Evolutionary conservation across 768 basidiomycete species (phyloP), one percentile per base, ranked within the genome.

Genomic region (Russula emetica): DNA sequence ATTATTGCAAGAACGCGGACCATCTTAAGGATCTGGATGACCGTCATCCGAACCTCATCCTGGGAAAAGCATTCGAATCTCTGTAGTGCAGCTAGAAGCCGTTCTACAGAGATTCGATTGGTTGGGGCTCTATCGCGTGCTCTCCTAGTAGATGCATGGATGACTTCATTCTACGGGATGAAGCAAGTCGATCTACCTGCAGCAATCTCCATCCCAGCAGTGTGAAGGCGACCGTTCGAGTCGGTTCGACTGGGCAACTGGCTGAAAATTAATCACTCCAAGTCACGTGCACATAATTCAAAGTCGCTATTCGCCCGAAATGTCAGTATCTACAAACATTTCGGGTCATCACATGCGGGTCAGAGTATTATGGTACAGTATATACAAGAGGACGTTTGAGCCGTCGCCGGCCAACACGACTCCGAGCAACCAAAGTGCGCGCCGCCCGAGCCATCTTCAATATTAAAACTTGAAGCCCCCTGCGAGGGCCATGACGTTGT

Each of bases 401-500:
- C 45, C 20, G 3, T 9, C n/a, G 44, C 45, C 2, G 11, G 7
- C 14, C 38, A 40, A 18, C 38, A 40, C 16, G 38, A 18, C 6
- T 22, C n/a, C 20, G 22, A 47, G 45, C 45, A 24, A 22, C n/a
- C n/a, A n/a, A n/a, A 45, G n/a, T n/a, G 44, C n/a, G 20, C n/a
- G 38, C 34, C n/a, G 13, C 53, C 22, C 13, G 14, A 22, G 6
- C 14, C 5, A 28, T 18, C 26, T 10, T 32, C 18, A 26, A 13
- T n/a, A 42, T 66, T 62, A 70, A 32, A 70, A 44, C 59, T 65
- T 69, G 52, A 66, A 69, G 1, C 70, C 70, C 0, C 70, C 69
- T 9, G 70, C 62, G 22, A 69, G 60, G 18, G 47, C 59, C 69
- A 71, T 71, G 42, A 71, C 64, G 20, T 67, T 55, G 8, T 34